Percentiles rank a stretch among this genome's conserved stretches.
Evolutionary conservation across 441 rosid species (phyloP).

Genomic region (Breynia disticha): DNA sequence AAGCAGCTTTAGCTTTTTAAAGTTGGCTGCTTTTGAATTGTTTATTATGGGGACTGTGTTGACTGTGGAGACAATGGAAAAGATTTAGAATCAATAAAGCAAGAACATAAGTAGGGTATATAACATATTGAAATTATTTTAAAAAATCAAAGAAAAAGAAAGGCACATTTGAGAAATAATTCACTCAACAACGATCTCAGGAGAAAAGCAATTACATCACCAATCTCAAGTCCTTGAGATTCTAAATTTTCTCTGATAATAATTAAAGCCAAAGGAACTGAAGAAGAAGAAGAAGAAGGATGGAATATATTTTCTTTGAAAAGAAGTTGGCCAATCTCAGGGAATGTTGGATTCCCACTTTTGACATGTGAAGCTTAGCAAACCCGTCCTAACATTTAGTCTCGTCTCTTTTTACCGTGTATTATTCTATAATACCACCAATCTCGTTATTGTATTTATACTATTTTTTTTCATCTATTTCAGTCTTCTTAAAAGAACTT

Average conservation of each 20-base stretch:
- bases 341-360: conserved; percentile 49
- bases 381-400: conserved; percentile 4
- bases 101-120: conserved; percentile 13
- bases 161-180: conserved; percentile 21
- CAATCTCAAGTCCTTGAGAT: conserved; percentile 45
- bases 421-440: too few relatives aligned
- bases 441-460: too few relatives aligned
- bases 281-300: conserved; percentile 9
- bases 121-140: background rate
- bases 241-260: conserved; percentile 21
- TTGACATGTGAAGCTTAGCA: conserved; percentile 13
- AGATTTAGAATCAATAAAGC: conserved; percentile 21
- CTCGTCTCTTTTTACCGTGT: too few relatives aligned
- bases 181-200: conserved; percentile 26
- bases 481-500: too few relatives aligned
- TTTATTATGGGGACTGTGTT: conserved; percentile 30
- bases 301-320: conserved; percentile 6
- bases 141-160: background rate
- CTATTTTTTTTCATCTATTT: too few relatives aligned
- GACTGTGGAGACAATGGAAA: conserved; percentile 35
- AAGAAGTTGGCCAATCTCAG: conserved; percentile 20
- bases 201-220: conserved; percentile 19
- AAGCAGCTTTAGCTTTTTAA: conserved; percentile 47
- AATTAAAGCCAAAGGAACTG: conserved; percentile 1
- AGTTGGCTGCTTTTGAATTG: conserved; percentile 38